phyloP scores from a whole-genome alignment of 352 stramenopile species.

The Elongisporangium anandrum region DNA sequence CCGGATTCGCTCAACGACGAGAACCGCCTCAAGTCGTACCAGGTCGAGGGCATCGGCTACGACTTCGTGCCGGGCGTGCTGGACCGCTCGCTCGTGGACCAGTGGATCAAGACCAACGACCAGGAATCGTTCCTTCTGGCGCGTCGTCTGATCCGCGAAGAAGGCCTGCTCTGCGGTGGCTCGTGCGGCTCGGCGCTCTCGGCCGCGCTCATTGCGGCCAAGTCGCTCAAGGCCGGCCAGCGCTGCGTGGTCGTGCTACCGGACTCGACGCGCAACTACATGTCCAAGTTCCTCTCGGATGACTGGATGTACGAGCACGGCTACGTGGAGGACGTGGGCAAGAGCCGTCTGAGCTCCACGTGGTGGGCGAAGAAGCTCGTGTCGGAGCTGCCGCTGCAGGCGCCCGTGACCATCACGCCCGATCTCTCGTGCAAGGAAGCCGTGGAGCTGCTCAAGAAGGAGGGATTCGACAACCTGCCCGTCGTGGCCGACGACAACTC shows the following conservation, averaged over 20 bases:
- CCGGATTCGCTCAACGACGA: constrained; percentile 93
- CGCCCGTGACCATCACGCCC: constrained; percentile 89
- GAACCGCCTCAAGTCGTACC: constrained; percentile 86
- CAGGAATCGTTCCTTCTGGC: constrained; percentile 93
- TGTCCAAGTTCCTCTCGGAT: constrained; percentile 97
- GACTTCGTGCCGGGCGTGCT: constrained; percentile 97
- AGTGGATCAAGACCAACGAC: constrained; percentile 94
- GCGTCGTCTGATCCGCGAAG: constrained; percentile 91
- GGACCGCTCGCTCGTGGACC: constrained; percentile 91
- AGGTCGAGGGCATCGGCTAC: constrained; percentile 97
- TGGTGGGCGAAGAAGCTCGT: constrained; percentile 95
- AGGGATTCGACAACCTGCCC: constrained; percentile 84
- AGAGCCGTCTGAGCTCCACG: constrained; percentile 75
- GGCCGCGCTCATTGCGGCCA: constrained; percentile 83
- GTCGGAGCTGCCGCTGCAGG: constrained; percentile 83
- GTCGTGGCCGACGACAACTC: constrained; percentile 80
- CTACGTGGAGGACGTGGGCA: constrained; percentile 75
- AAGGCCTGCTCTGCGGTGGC: constrained; percentile 94
- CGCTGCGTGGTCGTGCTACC: constrained; percentile 94
- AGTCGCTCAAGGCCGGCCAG: constrained; percentile 84
- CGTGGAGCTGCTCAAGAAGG: constrained; percentile 92
- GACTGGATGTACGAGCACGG: constrained; percentile 92
- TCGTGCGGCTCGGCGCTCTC: constrained; percentile 90
- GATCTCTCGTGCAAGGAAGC: constrained; percentile 92
- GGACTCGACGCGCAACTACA: constrained; percentile 97